Conservation (phyloP, 116 monocot genomes). For the Thalassia testudinum region DNA sequence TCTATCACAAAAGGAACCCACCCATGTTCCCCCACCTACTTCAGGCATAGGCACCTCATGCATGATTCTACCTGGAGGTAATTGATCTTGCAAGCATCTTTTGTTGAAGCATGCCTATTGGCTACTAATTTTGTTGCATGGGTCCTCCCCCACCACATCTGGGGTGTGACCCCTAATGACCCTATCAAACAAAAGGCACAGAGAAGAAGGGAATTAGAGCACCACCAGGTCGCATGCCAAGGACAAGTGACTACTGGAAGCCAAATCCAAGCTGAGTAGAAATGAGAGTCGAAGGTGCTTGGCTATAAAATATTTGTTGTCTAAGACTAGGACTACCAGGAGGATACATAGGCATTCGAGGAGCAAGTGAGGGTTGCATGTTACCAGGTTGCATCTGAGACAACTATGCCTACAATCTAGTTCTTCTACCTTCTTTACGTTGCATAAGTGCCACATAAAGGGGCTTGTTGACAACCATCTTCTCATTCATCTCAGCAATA, state of each 20-base stretch:
- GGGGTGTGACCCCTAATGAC: constrained; percentile 52
- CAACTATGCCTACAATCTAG: constrained; percentile 83
- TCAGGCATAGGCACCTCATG: no score
- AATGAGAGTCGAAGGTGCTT: constrained; percentile 66
- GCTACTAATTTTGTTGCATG: no score
- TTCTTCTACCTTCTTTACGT: constrained; percentile 80
- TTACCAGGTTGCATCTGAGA: constrained; percentile 63
- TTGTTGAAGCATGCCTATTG: constrained; percentile 42
- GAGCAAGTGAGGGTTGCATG: constrained; percentile 48
- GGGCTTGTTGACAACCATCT: constrained; percentile 67
- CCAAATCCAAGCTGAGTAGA: constrained; percentile 80
- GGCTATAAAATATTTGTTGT: constrained; percentile 80
- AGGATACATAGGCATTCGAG: constrained; percentile 82
- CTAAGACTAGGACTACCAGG: constrained; percentile 61
- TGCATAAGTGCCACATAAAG: constrained; percentile 93
- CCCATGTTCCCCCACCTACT: no score
- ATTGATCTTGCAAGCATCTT: constrained; percentile 45
- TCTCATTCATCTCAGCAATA: constrained; percentile 82
- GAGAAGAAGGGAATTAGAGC: constrained; percentile 60
- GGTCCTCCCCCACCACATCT: constrained; percentile 47
- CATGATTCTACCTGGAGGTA: constrained; percentile 41
- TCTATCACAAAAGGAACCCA: constrained; percentile 37
- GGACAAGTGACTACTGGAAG: constrained; percentile 65
- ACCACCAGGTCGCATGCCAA: constrained; percentile 73
- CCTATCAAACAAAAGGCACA: constrained; percentile 63